phyloP scores from a whole-genome alignment of 1,284 basidiomycete genomes.

The Pyrrhoderma noxium region DNA sequence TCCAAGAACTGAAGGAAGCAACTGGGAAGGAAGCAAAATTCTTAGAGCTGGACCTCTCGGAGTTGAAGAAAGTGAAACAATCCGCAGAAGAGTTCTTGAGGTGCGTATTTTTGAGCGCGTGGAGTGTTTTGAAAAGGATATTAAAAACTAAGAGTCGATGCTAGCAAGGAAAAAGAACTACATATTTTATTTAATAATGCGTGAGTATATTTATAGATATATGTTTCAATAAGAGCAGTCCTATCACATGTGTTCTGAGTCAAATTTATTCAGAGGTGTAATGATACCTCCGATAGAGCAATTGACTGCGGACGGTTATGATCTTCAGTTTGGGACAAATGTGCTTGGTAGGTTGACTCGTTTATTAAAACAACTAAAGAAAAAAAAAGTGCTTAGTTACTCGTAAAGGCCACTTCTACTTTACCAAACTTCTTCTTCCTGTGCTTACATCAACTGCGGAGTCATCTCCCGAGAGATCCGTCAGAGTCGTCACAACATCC shows the following conservation, averaged over 20 bases:
- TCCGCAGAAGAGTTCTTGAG: conserved; percentile 43
- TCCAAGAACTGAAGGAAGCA: conserved; percentile 39
- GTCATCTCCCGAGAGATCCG: conserved; percentile 21
- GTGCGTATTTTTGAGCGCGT: conserved; percentile 22
- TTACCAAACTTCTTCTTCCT: conserved; percentile 32
- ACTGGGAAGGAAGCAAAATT: conserved; percentile 42
- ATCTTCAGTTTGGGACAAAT: conserved; percentile 39
- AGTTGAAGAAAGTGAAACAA: conserved; percentile 44
- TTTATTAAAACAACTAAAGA: background rate
- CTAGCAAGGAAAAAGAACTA: conserved; percentile 22
- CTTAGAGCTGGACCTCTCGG: conserved; percentile 51
- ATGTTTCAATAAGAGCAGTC: background rate
- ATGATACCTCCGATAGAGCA: conserved; percentile 30
- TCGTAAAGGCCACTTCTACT: conserved; percentile 25
- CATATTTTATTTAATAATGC: conserved; percentile 26
- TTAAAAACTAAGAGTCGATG: background rate
- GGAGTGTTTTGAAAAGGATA: background rate
- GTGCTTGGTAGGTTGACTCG: conserved; percentile 23
- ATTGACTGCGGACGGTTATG: conserved; percentile 34
- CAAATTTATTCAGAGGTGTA: conserved; percentile 29
- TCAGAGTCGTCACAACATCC: conserved; percentile 31
- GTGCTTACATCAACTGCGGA: conserved; percentile 24
- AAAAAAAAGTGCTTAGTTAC: background rate
- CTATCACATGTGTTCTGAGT: background rate
- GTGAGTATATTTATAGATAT: conserved; percentile 2